phyloP scores from a whole-genome alignment of 805 yeast genomes.

The Myxozyma sirexii region DNA sequence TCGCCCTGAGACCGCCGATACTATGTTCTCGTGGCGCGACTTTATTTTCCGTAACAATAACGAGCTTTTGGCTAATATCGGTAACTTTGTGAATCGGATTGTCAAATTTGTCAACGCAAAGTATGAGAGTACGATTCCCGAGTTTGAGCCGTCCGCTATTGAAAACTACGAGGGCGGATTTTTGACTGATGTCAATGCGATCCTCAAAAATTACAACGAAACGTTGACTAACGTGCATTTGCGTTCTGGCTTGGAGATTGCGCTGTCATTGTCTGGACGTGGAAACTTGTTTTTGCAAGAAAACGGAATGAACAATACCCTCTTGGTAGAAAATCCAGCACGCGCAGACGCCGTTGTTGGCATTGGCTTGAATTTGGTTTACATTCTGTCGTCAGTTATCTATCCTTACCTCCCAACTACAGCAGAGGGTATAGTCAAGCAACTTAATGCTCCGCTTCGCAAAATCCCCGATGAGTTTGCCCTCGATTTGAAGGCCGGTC shows the following conservation, averaged over 20 bases:
- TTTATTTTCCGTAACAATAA: conserved; percentile 88
- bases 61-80: conserved; percentile 92
- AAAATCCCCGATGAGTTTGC: conserved; percentile 76
- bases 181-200: conserved; percentile 60
- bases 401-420: conserved; percentile 92
- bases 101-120: conserved; percentile 87
- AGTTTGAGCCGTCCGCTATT: conserved; percentile 57
- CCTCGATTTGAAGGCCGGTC: conserved; percentile 72
- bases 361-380: conserved; percentile 84
- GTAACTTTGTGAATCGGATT: conserved; percentile 93
- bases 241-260: conserved; percentile 86
- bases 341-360: conserved; percentile 91
- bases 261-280: conserved; percentile 87
- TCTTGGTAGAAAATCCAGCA: conserved; percentile 73
- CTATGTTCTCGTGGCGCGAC: conserved; percentile 97
- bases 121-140: conserved; percentile 87
- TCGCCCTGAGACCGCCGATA: conserved; percentile 94
- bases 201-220: conserved; percentile 63
- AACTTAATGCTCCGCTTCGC: conserved; percentile 80
- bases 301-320: conserved; percentile 86
- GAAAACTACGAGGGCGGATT: conserved; percentile 42
- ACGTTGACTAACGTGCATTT: conserved; percentile 79
- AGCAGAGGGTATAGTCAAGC: conserved; percentile 65
- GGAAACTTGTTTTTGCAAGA: conserved; percentile 97
- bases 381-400: conserved; percentile 78